Percentiles rank a stretch among this genome's conserved stretches.
Conservation (phyloP, 2,329 filamentous ascomycete genomes). For the Colletotrichum sp. region DNA sequence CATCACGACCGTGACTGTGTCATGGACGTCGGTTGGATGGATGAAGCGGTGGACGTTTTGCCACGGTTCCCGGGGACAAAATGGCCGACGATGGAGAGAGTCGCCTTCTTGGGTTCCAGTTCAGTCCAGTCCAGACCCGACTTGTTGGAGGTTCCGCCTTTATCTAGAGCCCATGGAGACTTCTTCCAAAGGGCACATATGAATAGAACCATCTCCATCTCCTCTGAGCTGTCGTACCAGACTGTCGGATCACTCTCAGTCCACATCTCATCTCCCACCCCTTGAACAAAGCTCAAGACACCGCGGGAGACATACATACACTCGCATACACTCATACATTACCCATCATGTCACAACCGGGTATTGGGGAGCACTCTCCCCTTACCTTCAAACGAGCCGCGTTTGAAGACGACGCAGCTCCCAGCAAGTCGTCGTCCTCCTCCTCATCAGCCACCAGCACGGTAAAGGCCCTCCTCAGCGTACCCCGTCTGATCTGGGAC, state of each 20-base stretch:
- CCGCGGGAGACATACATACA: background rate
- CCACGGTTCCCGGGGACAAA: background rate
- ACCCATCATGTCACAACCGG: background rate
- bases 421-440: background rate
- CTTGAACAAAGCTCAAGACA: background rate
- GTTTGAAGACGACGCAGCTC: background rate
- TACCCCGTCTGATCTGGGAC: constrained; percentile 17
- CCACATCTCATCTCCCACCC: background rate
- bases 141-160: background rate
- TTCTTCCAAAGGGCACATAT: background rate
- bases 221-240: background rate
- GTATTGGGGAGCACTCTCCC: background rate
- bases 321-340: background rate
- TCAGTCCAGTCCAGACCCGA: background rate
- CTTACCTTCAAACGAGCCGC: constrained; percentile 1
- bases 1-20: background rate
- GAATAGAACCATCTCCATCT: background rate
- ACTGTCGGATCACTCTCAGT: background rate
- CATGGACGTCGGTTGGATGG: background rate
- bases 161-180: background rate
- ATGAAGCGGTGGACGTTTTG: background rate
- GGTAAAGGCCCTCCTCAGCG: background rate
- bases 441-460: background rate
- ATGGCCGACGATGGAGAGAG: background rate
- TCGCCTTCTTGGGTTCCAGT: background rate